phyloP scores from a whole-genome alignment of 2,329 filamentous ascomycete species.

The Aspergillus sp. region DNA sequence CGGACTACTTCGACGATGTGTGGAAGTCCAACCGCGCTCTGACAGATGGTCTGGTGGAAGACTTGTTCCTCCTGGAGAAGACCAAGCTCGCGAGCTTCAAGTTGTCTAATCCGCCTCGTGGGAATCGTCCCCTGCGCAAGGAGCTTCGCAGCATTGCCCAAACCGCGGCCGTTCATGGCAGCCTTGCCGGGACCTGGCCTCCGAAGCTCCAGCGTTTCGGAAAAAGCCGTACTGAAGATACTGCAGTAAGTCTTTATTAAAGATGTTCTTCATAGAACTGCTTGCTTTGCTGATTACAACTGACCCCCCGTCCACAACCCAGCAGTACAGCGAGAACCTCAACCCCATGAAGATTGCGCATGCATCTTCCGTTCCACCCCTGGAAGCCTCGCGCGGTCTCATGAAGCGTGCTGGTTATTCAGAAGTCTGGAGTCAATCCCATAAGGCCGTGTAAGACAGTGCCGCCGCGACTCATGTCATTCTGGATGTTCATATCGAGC shows the following conservation, averaged over 20 bases:
- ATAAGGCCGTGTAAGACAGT: no score
- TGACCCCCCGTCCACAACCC: not conserved
- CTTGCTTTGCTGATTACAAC: not conserved
- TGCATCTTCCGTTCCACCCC: no score
- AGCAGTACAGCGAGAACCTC: no score
- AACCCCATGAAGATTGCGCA: no score
- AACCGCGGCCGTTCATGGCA: not conserved
- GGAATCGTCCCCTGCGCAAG: slow-evolving; percentile 8
- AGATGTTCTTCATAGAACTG: no score
- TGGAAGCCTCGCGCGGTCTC: no score
- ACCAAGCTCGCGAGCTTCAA: slow-evolving; percentile 1
- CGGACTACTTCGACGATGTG: slow-evolving; percentile 20
- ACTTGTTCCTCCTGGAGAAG: slow-evolving; percentile 10
- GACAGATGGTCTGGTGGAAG: slow-evolving; percentile 7
- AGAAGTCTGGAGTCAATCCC: no score
- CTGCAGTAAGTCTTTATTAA: no score
- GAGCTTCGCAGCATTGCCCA: not conserved
- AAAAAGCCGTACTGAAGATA: not conserved
- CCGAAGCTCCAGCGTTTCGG: not conserved
- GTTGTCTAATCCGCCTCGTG: not conserved
- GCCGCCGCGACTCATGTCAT: no score
- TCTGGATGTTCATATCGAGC: no score
- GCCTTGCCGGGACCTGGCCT: not conserved
- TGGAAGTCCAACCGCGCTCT: slow-evolving; percentile 12
- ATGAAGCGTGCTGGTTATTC: no score